A percentile compares a stretch with the other conserved stretches of the same genome.
phyloP scores from a whole-genome alignment of 257 asterid genomes.

The Solanum ossicruentum region DNA sequence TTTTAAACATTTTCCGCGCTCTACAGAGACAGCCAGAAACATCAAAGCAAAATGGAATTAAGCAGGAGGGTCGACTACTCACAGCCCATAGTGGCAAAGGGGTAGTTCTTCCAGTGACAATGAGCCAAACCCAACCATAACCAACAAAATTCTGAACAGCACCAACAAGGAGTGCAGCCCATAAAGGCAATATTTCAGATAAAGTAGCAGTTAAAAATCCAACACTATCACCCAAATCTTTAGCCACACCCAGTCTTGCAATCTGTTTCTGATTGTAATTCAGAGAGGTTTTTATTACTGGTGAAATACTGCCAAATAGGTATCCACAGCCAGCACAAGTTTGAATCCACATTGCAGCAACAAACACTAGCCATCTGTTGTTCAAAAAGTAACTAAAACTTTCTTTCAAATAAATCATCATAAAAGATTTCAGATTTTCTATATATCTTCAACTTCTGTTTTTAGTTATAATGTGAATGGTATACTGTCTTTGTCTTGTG shows the following conservation, averaged over 20 bases:
- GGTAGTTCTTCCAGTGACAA: conserved; percentile 24
- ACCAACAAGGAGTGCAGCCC: conserved; percentile 44
- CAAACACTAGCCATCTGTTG: conserved; percentile 43
- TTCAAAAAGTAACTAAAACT: conserved; percentile 6
- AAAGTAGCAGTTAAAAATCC: conserved; percentile 40
- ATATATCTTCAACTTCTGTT: not conserved
- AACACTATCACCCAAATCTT: conserved; percentile 44
- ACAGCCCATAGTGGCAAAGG: conserved; percentile 37
- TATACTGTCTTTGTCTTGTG: not conserved
- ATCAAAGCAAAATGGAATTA: not conserved
- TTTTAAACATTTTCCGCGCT: no score
- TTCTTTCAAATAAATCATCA: conserved; percentile 7
- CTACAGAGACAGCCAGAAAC: not conserved
- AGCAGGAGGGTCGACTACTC: conserved; percentile 7
- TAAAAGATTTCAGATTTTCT: not conserved
- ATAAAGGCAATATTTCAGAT: conserved; percentile 33
- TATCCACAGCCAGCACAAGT: conserved; percentile 44
- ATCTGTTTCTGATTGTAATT: conserved; percentile 29
- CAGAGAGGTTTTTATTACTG: conserved; percentile 23
- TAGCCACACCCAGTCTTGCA: conserved; percentile 40
- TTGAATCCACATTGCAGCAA: conserved; percentile 49
- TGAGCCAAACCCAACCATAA: conserved; percentile 48
- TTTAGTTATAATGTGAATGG: not conserved
- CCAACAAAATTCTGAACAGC: conserved; percentile 30
- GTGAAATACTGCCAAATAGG: conserved; percentile 36